Percentiles rank a stretch among this genome's conserved stretches.
These are phyloP conservation scores for Termitomyces sp. DNA, from an alignment of 768 basidiomycete species.

Conservation along the genomic window DNA sequence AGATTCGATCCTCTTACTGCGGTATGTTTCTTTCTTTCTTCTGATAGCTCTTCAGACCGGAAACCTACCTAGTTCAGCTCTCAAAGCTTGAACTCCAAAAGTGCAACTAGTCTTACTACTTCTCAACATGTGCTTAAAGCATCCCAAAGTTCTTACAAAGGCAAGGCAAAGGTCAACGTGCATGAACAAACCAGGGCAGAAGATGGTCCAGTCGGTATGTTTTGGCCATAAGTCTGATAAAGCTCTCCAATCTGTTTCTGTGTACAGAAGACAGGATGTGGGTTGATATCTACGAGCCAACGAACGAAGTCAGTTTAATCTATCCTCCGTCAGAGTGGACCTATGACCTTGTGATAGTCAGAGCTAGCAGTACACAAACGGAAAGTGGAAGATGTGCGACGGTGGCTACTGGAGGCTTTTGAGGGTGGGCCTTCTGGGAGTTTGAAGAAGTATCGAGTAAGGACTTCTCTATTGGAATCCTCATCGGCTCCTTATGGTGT, in stretches of 20 bases:
- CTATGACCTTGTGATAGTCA: constrained; percentile 33
- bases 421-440: constrained; percentile 60
- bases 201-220: constrained; percentile 4
- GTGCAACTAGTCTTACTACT: background rate
- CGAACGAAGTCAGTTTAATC: constrained; percentile 38
- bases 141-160: background rate
- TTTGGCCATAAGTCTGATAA: background rate
- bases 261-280: constrained; percentile 39
- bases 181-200: background rate
- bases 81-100: constrained; percentile 1
- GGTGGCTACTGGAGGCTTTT: constrained; percentile 71
- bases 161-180: constrained; percentile 21
- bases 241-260: background rate
- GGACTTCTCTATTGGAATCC: constrained; percentile 18
- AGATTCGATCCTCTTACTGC: constrained; percentile 20
- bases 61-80: constrained; percentile 5
- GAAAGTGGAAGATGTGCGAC: constrained; percentile 73
- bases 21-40: constrained; percentile 5
- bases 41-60: background rate
- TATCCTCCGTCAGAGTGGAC: background rate
- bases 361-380: constrained; percentile 76
- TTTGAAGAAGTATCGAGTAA: constrained; percentile 68
- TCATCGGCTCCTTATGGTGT: background rate
- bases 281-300: constrained; percentile 63
- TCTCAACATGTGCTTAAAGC: constrained; percentile 8